Evolutionary conservation across 495 filamentous ascomycete species (phyloP), one percentile per base, ranked within the genome.

Genomic region (Pseudotulostoma volvatum): DNA sequence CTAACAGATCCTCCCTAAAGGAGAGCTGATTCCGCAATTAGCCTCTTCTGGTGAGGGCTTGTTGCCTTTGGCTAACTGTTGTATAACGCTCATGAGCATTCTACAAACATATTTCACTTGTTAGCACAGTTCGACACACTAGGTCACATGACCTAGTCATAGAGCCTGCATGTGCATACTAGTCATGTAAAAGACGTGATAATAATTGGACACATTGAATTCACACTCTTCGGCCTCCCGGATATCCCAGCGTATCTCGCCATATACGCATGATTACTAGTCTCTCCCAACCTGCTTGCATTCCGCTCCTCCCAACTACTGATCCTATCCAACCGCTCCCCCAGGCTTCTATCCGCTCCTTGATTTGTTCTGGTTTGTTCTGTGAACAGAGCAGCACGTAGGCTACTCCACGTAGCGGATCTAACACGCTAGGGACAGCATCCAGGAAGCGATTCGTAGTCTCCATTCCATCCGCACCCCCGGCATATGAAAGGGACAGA

Each of bases 391-490:
- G 73, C 43, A 97, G 51, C 18, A 96, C 53, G 61, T 95, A 96
- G 2, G 85, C 90, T 7, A 87, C 77, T 2, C 90, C 90, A 18
- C 77, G 60, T 3, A 49, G 54, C 7, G 49, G 38, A 35, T 68
- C 73, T 51, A 97, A 49, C 1, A 81, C 55, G 3, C 43, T 53
- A 1, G 77, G 76, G 44, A 97, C 59, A 18, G 66, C 59, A 11
- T 67, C 70, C 7, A 97, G 60, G 42, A 96, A 49, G 28, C 81
- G 65, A 37, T 88, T 71, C 36, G 90, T 97, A 18, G 76, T 78
- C 62, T 88, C 84, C 86, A 97, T 97, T 16, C 90, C 90, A 52
- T 95, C 81, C 13, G 50, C 53, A 0, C 90, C 90, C 0, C 90
- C 90, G 0, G 83, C 88, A 53, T 92, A 95, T 13, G 84, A 81